Conservation (phyloP, 2,329 filamentous ascomycete genomes). For the Periconia sp. region DNA sequence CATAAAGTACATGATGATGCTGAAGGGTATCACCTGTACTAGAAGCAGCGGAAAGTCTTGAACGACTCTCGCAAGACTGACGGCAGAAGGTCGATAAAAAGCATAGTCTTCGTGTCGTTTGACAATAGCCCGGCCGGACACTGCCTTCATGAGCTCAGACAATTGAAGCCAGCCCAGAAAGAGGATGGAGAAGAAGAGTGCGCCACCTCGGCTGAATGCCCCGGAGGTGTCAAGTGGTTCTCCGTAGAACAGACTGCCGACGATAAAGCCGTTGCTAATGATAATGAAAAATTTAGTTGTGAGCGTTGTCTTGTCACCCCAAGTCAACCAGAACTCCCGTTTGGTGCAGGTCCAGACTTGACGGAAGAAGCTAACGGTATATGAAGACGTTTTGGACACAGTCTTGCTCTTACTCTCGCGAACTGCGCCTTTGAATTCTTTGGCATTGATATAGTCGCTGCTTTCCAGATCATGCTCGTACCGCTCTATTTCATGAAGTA, state of each 20-base stretch:
- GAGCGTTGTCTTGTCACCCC: constrained; percentile 75
- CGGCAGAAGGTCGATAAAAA: constrained; percentile 72
- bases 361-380: constrained; percentile 75
- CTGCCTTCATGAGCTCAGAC: constrained; percentile 78
- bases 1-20: constrained; percentile 71
- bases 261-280: constrained; percentile 74
- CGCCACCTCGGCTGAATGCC: constrained; percentile 68
- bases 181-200: constrained; percentile 70
- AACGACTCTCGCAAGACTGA: constrained; percentile 66
- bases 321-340: constrained; percentile 79
- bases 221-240: constrained; percentile 64
- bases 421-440: constrained; percentile 70
- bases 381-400: constrained; percentile 72
- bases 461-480: constrained; percentile 65
- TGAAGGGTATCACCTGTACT: constrained; percentile 65
- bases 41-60: constrained; percentile 66
- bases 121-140: constrained; percentile 72
- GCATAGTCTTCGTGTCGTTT: constrained; percentile 71
- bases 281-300: constrained; percentile 80
- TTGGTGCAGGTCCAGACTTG: constrained; percentile 74
- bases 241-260: constrained; percentile 80
- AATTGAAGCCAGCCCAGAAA: constrained; percentile 76
- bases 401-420: constrained; percentile 69
- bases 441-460: constrained; percentile 65
- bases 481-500: constrained; percentile 65